Base-by-base conservation (phyloP, 2,329 filamentous ascomycete genomes). In the Neopestalotiopsis sp. region DNA sequence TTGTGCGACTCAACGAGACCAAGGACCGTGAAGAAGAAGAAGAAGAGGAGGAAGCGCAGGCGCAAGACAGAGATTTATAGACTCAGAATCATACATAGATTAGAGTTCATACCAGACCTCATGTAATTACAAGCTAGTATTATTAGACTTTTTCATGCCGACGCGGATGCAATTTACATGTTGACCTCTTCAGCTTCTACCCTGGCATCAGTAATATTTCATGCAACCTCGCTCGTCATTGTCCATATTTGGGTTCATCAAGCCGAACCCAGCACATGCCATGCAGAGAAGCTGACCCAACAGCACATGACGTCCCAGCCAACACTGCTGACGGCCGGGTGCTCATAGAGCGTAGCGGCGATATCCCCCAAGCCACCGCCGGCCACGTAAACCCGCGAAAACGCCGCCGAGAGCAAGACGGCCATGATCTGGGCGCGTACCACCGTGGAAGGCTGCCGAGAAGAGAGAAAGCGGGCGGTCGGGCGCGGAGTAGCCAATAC, bases 261-360 rank as follows among this genome's bases (percentile, higher is more conserved):
- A 53, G 45, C 45, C 45, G 45, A 7, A 3, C 45, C 57, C 32
- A 70, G 40, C 24, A 70, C 1, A 14, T 66, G 64, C 75, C 75
- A 76, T 9, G 69, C 62, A 2, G 32, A 64, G 32, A 70, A 73
- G 20, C 72, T 75, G 1, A 71, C 30, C 75, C 73, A 77, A 57
- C 74, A 77, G 61, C 72, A 75, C 5, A 77, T 73, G 14, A 75
- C 74, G 66, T 76, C 75, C 72, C 73, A 76, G 0, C 75, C 72
- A 20, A 76, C 75, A 28, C 74, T 75, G 58, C 73, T 76, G 5
- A 76, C 72, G 4, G 73, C 74, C 0, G 75, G 75, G 45, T 76
- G 75, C 57, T 74, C 71, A 56, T 75, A 38, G 34, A 53, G 14
- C n/a, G 45, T 24, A 2, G 17, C 45, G n/a, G n/a, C 17, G 3